Percentiles rank a stretch among this genome's conserved stretches.
These are phyloP conservation scores for Yarrowia keelungensis DNA, from an alignment of 805 yeast species.

Conservation along the genomic window DNA sequence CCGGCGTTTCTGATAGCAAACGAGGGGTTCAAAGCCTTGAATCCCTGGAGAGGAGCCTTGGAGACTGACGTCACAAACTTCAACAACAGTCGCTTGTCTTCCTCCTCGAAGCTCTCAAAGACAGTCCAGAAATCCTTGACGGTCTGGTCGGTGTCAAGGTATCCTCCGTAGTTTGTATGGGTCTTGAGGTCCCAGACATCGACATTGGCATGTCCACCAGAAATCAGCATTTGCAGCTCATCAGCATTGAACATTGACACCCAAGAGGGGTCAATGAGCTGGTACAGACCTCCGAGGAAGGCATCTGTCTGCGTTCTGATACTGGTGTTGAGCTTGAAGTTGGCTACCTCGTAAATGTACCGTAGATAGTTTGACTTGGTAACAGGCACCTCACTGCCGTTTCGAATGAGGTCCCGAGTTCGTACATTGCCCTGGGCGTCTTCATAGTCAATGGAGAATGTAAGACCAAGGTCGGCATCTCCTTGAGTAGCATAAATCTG, in stretches of 20 bases:
- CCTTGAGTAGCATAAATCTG: conserved; percentile 64
- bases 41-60: conserved; percentile 89
- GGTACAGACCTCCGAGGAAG: conserved; percentile 74
- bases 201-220: conserved; percentile 76
- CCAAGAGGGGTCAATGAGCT: conserved; percentile 76
- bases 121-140: conserved; percentile 76
- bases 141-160: conserved; percentile 60
- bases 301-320: conserved; percentile 64
- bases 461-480: conserved; percentile 67
- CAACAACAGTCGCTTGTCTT: conserved; percentile 69
- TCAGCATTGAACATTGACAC: conserved; percentile 80
- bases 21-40: conserved; percentile 71
- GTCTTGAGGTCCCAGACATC: conserved; percentile 71
- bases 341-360: conserved; percentile 78
- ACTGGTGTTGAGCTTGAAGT: conserved; percentile 74
- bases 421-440: conserved; percentile 47
- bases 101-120: conserved; percentile 66
- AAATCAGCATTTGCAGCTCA: conserved; percentile 83
- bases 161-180: conserved; percentile 67
- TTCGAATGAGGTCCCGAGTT: conserved; percentile 64
- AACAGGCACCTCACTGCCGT: conserved; percentile 66
- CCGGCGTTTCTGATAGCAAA: conserved; percentile 84
- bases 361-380: conserved; percentile 66
- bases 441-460: conserved; percentile 67
- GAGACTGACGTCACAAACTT: conserved; percentile 94